Percentiles rank a stretch among this genome's conserved stretches.
Evolutionary conservation across 257 asterid species (phyloP).

Genomic region (Eucommia ulmoides): DNA sequence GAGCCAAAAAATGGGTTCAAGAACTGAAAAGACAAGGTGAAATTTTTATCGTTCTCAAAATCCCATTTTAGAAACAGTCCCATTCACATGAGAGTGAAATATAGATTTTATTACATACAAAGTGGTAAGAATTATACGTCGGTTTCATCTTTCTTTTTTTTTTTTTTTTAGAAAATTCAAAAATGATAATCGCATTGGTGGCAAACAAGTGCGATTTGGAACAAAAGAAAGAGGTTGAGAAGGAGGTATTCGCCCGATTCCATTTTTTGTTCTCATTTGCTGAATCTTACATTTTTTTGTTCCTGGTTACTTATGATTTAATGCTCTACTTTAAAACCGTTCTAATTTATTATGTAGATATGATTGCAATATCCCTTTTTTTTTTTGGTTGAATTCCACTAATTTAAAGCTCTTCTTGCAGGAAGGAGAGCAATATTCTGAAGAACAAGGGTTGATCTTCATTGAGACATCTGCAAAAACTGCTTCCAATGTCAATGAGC

Average conservation of each 20-base stretch:
- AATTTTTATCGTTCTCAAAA: too few species aligned
- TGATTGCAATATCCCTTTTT: too few species aligned
- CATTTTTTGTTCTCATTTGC: background rate
- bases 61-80: too few species aligned
- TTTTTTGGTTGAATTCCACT: too few species aligned
- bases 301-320: too few species aligned
- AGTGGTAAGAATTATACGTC: too few species aligned
- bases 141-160: too few species aligned
- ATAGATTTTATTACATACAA: too few species aligned
- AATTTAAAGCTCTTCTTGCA: too few species aligned
- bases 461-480: conserved; percentile 76
- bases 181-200: background rate
- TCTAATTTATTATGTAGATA: too few species aligned
- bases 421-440: conserved; percentile 64
- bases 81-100: too few species aligned
- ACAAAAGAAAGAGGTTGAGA: background rate
- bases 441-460: conserved; percentile 76
- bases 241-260: background rate
- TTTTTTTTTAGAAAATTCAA: background rate
- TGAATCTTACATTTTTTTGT: background rate
- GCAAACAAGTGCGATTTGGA: background rate
- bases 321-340: too few species aligned
- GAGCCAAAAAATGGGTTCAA: background rate
- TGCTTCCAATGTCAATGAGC: conserved; percentile 57
- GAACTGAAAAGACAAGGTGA: background rate